Evolutionary conservation across 768 basidiomycete species (phyloP), one percentile per base, ranked within the genome.

Genomic region (Leucosporidium yakuticum): DNA sequence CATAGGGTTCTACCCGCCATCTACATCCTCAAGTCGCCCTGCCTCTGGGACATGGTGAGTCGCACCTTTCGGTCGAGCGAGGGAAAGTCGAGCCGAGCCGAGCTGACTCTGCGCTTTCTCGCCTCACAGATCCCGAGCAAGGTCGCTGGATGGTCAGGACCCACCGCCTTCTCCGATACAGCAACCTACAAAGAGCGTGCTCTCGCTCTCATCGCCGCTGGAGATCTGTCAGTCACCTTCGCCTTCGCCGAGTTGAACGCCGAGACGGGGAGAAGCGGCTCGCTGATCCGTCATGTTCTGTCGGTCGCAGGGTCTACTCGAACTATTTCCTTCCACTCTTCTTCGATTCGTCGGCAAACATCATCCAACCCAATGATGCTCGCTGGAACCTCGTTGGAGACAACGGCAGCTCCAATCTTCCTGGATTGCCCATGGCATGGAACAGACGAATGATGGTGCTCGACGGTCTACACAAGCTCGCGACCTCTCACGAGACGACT

Each of bases 311-410:
- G 19, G 19, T 21, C n/a, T 8, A 47, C 63, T 59, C 60, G 17
- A 65, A 48, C 47, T 72, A 68, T 62, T 69, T 72, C 59, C 50
- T 68, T 53, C 60, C 61, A 14, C 36, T 29, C 39, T 72, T 68
- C 49, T 36, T 69, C 20, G 70, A 72, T 53, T 32, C 47, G 25
- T 49, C 60, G 21, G 54, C 55, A 20, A 47, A 31, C 7, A 44
- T 69, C 25, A 72, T 72, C 29, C 67, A 72, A 32, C 70, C 70
- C 0, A 64, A 67, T 48, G 70, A 71, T 36, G 20, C 63, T 11
- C 58, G 50, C 7, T 66, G 59, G 60, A 20, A 56, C 36, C 34
- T 55, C 36, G 58, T 60, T 39, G 34, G 19, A 34, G 50, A 60
- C 17, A 4, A 4, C 21, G n/a, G 47, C 29, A 48, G 39, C 39